phyloP scores from a whole-genome alignment of 2,329 filamentous ascomycete species.

The Epichloe gansuensis region DNA sequence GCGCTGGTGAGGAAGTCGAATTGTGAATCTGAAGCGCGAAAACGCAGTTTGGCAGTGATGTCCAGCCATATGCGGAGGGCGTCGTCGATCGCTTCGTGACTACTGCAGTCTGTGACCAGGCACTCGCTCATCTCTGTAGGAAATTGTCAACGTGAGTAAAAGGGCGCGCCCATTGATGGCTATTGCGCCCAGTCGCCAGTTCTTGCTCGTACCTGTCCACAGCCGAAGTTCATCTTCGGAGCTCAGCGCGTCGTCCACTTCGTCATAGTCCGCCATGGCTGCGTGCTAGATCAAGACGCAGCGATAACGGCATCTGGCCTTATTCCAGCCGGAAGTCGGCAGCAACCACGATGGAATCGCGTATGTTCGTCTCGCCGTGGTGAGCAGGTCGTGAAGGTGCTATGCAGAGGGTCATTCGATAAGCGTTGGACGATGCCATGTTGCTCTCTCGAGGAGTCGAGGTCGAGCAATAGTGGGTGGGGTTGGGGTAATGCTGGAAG shows the following conservation, averaged over 20 bases:
- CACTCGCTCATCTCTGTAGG: constrained; percentile 34
- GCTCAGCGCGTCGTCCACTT: constrained; percentile 36
- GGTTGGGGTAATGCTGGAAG: background rate
- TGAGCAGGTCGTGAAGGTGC: background rate
- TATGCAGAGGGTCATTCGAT: background rate
- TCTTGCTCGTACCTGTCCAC: constrained; percentile 58
- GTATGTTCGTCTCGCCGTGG: background rate
- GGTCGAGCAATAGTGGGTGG: background rate
- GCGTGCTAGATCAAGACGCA: constrained; percentile 15
- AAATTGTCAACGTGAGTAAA: constrained; percentile 8
- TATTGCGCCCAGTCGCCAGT: background rate
- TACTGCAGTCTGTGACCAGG: constrained; percentile 34
- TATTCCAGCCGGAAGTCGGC: constrained; percentile 5
- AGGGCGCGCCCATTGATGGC: background rate
- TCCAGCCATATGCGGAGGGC: constrained; percentile 73
- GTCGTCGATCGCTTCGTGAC: constrained; percentile 61
- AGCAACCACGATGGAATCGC: background rate
- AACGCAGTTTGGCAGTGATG: constrained; percentile 64
- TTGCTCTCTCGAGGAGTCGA: background rate
- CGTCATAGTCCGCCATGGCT: constrained; percentile 51
- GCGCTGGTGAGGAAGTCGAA: constrained; percentile 73
- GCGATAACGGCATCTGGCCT: constrained; percentile 24
- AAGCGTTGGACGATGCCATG: background rate
- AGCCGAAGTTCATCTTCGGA: constrained; percentile 76
- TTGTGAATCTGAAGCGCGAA: constrained; percentile 62